A percentile compares a stretch with the other conserved stretches of the same genome.
Evolutionary conservation across 139 green algal species (phyloP).

Genomic region (Chlorella sorokiniana): DNA sequence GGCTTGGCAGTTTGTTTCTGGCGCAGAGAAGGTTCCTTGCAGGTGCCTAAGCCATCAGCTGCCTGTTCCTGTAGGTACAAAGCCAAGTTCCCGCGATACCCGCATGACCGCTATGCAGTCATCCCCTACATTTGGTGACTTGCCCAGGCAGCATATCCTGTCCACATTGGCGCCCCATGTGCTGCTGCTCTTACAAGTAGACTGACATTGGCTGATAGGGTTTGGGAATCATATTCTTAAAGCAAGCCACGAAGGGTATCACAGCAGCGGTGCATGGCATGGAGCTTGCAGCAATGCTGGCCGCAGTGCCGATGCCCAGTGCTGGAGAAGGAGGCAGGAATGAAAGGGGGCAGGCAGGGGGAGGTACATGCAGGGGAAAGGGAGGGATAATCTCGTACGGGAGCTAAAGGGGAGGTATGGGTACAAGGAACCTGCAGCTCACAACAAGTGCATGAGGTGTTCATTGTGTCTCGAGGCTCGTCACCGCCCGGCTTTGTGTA

Average conservation of each 20-base stretch:
- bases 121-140: slow-evolving; percentile 76
- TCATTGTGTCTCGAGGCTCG: too few relatives aligned
- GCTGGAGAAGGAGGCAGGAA: neutral
- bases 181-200: too few relatives aligned
- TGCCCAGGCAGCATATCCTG: too few relatives aligned
- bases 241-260: neutral
- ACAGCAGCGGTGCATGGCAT: neutral
- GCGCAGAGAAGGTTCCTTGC: neutral
- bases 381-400: neutral
- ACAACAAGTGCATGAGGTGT: neutral
- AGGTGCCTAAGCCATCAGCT: too few relatives aligned
- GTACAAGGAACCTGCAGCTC: neutral
- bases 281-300: neutral
- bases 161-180: too few relatives aligned
- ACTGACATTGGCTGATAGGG: too few relatives aligned
- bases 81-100: slow-evolving; percentile 66
- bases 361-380: neutral
- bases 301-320: neutral
- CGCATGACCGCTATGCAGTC: slow-evolving; percentile 51
- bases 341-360: neutral
- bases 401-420: neutral
- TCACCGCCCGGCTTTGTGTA: too few relatives aligned
- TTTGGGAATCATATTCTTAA: too few relatives aligned
- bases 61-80: slow-evolving; percentile 40
- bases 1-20: neutral